Base-by-base conservation (phyloP, 2,329 filamentous ascomycete genomes). In the Colletotrichum ledebouriae region DNA sequence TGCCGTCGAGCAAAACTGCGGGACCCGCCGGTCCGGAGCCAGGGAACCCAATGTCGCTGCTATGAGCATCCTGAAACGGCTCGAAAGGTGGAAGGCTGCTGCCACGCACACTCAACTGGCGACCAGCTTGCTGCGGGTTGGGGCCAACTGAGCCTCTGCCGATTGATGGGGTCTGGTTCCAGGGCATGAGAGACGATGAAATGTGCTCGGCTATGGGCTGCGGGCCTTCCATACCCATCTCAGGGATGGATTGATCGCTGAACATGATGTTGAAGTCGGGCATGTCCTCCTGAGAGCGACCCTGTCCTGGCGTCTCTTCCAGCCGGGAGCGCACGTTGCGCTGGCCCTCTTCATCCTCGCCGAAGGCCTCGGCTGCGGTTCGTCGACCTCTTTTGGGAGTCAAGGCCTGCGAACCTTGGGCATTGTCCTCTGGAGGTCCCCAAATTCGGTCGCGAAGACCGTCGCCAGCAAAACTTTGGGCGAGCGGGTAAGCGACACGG, bases 191-290 rank as follows among this genome's bases (percentile, higher is more conserved):
- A 15, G 82, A 83, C 2, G 83, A 85, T 1, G 84, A 85, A 52
- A 87, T 86, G 60, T 90, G 87, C 67, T 97, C 92, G 4, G 88
- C 87, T 60, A 96, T 85, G 7, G 87, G 86, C 0, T 87, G 85
- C 0, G 84, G 86, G 1, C 87, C 91, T 47, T 92, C 88, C 78
- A 93, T 88, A 20, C 90, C 92, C 25, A 93, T 78, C 76, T 97
- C 94, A 20, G 91, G 63, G 55, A 81, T 76, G 0, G 78, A 76
- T 17, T 84, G 79, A 20, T 83, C 77, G n/a, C 78, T 78, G 6
- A 81, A 72, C 2, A 78, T 73, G 9, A 77, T 53, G 3, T 74
- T 71, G 0, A 76, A 77, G 41, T 76, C 76, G 7, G 9, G 41
- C 9, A 46, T 29, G 13, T 76, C 75, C 4, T 63, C 69, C 11